Conservation (phyloP, 2,329 filamentous ascomycete genomes). For the Tolypocladium sp. region DNA sequence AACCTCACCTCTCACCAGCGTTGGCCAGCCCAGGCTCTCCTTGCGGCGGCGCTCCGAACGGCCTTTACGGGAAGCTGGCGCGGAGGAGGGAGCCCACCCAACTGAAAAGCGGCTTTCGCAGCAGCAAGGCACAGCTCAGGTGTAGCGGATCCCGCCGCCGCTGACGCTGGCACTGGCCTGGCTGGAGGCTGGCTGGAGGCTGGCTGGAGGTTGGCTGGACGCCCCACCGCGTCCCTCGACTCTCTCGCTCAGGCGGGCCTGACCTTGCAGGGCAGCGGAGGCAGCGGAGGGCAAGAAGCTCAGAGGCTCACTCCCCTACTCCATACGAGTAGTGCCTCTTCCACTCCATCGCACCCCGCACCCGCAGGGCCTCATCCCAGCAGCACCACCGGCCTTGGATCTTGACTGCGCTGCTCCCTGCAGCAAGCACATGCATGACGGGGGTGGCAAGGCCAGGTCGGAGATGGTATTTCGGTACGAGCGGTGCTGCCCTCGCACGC, state of each 20-base stretch:
- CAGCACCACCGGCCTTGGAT: neutral
- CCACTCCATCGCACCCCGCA: neutral
- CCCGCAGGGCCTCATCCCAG: neutral
- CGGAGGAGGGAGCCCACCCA: neutral
- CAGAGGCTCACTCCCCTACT: neutral
- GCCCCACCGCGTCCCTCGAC: neutral
- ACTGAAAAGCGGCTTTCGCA: neutral
- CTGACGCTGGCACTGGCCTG: neutral
- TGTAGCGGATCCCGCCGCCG: neutral
- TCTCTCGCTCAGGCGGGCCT: neutral
- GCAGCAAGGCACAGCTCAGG: neutral
- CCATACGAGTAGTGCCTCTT: no score
- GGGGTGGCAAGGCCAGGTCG: neutral
- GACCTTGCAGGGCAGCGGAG: neutral
- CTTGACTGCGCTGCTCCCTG: neutral
- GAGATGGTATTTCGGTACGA: neutral
- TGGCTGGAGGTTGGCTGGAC: neutral
- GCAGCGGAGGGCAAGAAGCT: no score
- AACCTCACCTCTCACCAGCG: neutral
- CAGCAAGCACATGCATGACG: neutral
- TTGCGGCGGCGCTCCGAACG: neutral
- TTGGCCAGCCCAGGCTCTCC: neutral
- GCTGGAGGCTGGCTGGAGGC: neutral
- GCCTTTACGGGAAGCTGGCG: neutral
- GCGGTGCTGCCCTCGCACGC: neutral